Conservation (phyloP, 139 green algal species). For the Marvania coccoides region DNA sequence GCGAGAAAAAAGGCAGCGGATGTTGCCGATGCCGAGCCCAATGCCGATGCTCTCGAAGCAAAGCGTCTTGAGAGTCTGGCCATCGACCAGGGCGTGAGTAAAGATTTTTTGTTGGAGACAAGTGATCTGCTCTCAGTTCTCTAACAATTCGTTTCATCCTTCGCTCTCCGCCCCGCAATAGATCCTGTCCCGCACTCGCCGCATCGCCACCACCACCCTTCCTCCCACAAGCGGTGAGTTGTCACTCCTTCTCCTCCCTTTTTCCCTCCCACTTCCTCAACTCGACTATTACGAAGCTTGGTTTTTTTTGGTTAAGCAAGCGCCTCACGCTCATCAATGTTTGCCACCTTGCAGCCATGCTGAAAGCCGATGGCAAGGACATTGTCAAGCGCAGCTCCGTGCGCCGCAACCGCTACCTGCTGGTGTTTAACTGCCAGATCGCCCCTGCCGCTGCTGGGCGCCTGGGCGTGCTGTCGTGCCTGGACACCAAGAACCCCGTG, state of each 20-base stretch:
- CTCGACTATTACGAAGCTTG: too few relatives aligned
- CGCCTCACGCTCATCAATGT: too few relatives aligned
- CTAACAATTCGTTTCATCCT: neutral
- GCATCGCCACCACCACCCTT: neutral
- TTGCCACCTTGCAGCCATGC: conserved; percentile 43
- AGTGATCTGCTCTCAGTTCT: neutral
- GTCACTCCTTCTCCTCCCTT: too few relatives aligned
- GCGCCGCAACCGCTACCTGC: conserved; percentile 41
- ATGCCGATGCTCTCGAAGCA: neutral
- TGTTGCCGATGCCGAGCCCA: neutral
- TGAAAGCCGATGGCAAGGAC: conserved; percentile 65
- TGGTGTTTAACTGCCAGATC: conserved; percentile 57
- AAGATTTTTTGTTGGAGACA: neutral
- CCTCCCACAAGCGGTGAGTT: neutral
- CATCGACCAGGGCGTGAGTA: neutral
- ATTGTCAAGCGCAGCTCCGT: conserved; percentile 70
- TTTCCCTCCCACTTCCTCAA: too few relatives aligned
- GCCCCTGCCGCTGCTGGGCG: conserved; percentile 45
- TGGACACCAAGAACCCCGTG: conserved; percentile 76
- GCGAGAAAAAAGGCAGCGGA: neutral
- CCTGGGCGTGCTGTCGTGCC: conserved; percentile 60
- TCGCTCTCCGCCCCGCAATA: neutral
- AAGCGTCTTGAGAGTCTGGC: neutral
- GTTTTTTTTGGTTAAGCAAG: too few relatives aligned
- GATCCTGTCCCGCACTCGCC: neutral